These are phyloP conservation scores for Lyophyllum decastes DNA, from an alignment of 768 basidiomycete genomes.

Conservation along the genomic window DNA sequence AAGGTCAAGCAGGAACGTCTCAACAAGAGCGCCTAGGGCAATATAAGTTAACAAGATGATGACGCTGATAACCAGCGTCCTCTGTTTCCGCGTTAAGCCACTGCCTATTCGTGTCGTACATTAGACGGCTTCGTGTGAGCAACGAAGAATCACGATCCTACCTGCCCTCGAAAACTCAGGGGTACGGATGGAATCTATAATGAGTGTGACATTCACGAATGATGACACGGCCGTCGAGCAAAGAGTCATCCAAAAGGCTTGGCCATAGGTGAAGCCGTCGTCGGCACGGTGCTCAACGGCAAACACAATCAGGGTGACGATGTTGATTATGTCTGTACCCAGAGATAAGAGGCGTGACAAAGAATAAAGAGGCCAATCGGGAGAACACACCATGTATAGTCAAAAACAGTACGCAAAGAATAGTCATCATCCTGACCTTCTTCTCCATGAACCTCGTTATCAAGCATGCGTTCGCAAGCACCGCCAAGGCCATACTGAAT, in stretches of 20 bases:
- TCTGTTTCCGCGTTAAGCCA: constrained; percentile 79
- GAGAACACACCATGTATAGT: constrained; percentile 64
- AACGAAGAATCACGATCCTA: constrained; percentile 24
- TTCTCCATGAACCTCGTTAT: constrained; percentile 74
- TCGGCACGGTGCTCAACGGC: constrained; percentile 60
- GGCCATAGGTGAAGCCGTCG: constrained; percentile 70
- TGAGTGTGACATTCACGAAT: constrained; percentile 66
- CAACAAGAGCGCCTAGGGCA: constrained; percentile 67
- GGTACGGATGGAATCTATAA: constrained; percentile 60
- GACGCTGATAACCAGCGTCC: constrained; percentile 75
- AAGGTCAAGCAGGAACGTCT: constrained; percentile 52
- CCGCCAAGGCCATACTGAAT: constrained; percentile 66
- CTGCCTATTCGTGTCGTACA: constrained; percentile 50
- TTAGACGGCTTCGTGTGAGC: background rate
- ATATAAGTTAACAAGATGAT: constrained; percentile 76
- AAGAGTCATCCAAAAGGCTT: constrained; percentile 77
- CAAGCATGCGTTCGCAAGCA: constrained; percentile 69
- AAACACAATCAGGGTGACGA: constrained; percentile 57
- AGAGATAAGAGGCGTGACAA: constrained; percentile 1
- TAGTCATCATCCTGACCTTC: constrained; percentile 59
- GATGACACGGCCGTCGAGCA: constrained; percentile 71
- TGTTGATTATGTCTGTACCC: constrained; percentile 67
- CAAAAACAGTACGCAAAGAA: constrained; percentile 63
- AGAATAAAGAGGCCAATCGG: background rate
- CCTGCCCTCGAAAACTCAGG: constrained; percentile 67